Percentiles rank a stretch among this genome's conserved stretches.
These are phyloP conservation scores for Ascomycota sp. DNA, from an alignment of 2,329 filamentous ascomycete genomes.

Conservation along the genomic window DNA sequence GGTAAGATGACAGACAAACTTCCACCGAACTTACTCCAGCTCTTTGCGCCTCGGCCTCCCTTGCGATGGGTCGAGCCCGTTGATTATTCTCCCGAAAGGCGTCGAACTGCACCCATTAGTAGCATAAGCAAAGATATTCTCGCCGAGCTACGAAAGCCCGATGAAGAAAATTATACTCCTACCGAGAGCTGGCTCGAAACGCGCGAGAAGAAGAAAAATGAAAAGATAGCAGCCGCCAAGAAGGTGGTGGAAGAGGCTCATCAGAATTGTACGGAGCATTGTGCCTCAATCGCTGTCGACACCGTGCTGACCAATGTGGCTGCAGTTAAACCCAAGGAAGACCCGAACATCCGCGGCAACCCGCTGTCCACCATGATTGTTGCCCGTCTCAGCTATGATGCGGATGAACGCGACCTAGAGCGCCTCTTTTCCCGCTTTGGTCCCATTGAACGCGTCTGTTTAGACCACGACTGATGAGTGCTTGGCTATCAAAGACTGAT, in stretches of 20 bases:
- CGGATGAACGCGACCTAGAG: constrained; percentile 75
- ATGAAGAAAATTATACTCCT: constrained; percentile 55
- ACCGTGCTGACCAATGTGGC: constrained; percentile 1
- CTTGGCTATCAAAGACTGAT: neutral
- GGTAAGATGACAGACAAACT: constrained; percentile 80
- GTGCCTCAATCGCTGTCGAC: neutral
- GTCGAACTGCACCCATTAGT: constrained; percentile 50
- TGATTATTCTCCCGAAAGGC: constrained; percentile 67
- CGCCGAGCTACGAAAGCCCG: constrained; percentile 54
- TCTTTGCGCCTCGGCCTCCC: constrained; percentile 86
- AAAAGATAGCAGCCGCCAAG: constrained; percentile 53
- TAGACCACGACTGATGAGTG: neutral
- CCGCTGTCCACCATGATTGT: constrained; percentile 92
- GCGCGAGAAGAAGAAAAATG: constrained; percentile 62
- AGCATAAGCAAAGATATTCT: constrained; percentile 54
- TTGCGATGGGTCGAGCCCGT: constrained; percentile 71
- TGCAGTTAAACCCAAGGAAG: constrained; percentile 60
- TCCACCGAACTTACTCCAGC: constrained; percentile 73
- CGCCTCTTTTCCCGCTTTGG: constrained; percentile 86
- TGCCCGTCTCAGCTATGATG: constrained; percentile 72
- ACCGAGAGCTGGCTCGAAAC: constrained; percentile 87
- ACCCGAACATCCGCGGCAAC: constrained; percentile 78
- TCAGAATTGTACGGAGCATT: constrained; percentile 31
- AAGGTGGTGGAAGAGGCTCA: constrained; percentile 42
- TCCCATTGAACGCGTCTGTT: constrained; percentile 68